Base-by-base conservation (phyloP, 2,329 filamentous ascomycete genomes). In the Byssothecium circinans region DNA sequence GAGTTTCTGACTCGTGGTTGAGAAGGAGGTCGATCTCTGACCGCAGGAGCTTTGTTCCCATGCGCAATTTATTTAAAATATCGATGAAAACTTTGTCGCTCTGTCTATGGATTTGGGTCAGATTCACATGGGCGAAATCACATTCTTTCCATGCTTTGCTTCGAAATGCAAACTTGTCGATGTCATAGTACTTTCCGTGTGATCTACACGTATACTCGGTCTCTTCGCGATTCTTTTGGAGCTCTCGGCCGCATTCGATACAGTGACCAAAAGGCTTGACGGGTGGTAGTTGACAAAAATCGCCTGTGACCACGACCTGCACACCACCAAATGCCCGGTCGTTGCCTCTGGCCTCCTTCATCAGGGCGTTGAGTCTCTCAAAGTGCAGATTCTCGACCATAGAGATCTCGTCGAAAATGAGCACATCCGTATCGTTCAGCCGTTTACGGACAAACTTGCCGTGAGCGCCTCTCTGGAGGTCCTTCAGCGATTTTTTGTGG, bases 401-500 rank as follows among this genome's bases (percentile, higher is more conserved):
- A 52, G 78, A 83, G 47, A 87, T 81, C 64, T 87, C 84, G 54
- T 87, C 83, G 14, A 87, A 81, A 19, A 87, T 75, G 1, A 87
- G 71, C 0, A 84, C 78, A 41, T 85, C 73, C 0, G 78, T 81
- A 0, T 62, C 25, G 0, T 17, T 57, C 1, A 83, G 63, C 0
- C 77, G 70, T 1, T 69, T 60, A 18, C 53, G 63, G 0, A 72
- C 59, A 2, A 65, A 59, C 8, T 68, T 69, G 8, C 64, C 69
- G 19, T 67, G 62, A 0, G 73, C 71, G 1, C 37, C 57, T 0
- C 27, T 3, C 27, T 61, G 63, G 18, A 80, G 48, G 0, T 67
- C 50, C 0, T 70, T 41, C 0, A 81, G 54, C 0, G 71, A 52
- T 29, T 65, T 66, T 46, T 78, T 79, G 53, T 77, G 72, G 10